phyloP scores from a whole-genome alignment of 148 eudicot genomes.

The Talinum fruticosum region DNA sequence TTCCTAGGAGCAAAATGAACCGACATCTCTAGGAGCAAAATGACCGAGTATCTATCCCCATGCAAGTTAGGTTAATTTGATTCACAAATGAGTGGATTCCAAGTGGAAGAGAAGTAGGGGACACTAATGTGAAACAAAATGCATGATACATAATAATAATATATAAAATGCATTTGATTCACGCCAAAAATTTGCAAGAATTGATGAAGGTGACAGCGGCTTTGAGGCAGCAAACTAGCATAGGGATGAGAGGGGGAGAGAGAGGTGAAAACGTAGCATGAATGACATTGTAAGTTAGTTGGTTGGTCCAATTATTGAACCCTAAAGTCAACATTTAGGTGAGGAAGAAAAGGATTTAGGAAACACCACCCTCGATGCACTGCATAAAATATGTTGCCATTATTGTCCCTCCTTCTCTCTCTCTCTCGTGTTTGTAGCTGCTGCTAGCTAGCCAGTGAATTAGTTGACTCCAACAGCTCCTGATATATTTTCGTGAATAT shows the following conservation, averaged over 20 bases:
- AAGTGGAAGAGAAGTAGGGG: neutral
- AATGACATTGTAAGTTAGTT: too few species aligned
- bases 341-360: neutral
- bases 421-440: too few species aligned
- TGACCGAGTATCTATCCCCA: too few species aligned
- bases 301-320: slow-evolving; percentile 1
- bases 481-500: neutral
- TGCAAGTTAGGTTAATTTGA: neutral
- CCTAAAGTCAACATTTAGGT: slow-evolving; percentile 6
- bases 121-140: neutral
- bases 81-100: neutral
- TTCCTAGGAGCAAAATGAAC: too few species aligned
- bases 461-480: neutral
- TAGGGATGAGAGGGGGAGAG: neutral
- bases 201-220: neutral
- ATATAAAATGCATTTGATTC: neutral
- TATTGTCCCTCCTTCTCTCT: neutral
- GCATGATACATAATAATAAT: too few species aligned
- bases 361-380: neutral
- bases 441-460: too few species aligned
- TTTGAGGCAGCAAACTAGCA: neutral
- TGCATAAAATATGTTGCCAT: neutral
- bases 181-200: neutral
- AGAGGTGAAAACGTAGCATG: neutral
- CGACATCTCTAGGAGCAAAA: too few species aligned